Evolutionary conservation across 177 flowering plant species (phyloP).

Genomic region (Vitis hybrid): DNA sequence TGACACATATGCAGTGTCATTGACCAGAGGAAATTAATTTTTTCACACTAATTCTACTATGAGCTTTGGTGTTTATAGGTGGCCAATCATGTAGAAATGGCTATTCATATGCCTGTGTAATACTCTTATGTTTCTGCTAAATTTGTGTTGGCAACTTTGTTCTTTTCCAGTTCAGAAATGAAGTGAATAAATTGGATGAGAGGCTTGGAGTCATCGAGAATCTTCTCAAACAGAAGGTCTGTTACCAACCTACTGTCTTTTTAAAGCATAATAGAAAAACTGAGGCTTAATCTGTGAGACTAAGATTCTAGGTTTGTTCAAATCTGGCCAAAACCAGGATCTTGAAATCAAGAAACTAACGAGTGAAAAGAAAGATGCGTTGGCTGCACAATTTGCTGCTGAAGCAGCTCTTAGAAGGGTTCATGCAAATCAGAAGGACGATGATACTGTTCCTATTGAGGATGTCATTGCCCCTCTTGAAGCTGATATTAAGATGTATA

Average conservation of each 20-base stretch:
- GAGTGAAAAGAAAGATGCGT: slow-evolving; percentile 75
- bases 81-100: too few species aligned
- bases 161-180: slow-evolving; percentile 51
- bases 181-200: slow-evolving; percentile 56
- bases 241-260: slow-evolving; percentile 1
- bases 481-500: slow-evolving; percentile 73
- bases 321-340: slow-evolving; percentile 46
- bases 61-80: too few species aligned
- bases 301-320: neutral
- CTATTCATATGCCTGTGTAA: neutral
- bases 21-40: too few species aligned
- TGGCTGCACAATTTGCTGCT: slow-evolving; percentile 91
- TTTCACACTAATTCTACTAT: too few species aligned
- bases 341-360: slow-evolving; percentile 73
- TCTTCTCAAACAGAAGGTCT: slow-evolving; percentile 71
- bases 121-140: neutral
- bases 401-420: slow-evolving; percentile 91
- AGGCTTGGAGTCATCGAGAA: slow-evolving; percentile 54
- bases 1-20: neutral
- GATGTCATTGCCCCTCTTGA: slow-evolving; percentile 86
- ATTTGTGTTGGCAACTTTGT: neutral
- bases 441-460: slow-evolving; percentile 54
- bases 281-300: neutral
- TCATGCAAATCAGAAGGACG: slow-evolving; percentile 71
- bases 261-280: neutral